Evolutionary conservation across 108 stramenopile species (phyloP).

Genomic region (Seminavis robusta): DNA sequence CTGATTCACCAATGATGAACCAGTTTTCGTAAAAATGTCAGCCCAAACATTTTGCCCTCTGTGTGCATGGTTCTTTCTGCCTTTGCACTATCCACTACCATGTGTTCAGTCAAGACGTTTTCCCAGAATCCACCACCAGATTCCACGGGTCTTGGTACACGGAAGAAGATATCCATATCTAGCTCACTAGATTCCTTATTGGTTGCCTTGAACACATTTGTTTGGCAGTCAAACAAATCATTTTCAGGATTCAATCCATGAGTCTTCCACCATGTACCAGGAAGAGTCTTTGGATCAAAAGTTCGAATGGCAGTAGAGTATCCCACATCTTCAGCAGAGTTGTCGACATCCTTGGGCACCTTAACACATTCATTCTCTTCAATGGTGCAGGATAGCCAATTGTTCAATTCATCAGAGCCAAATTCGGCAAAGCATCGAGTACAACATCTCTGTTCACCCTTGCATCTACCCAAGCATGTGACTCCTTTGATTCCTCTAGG

Average conservation of each 20-base stretch:
- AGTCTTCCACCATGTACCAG: constrained; percentile 94
- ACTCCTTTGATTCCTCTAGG: constrained; percentile 87
- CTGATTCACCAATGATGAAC: constrained; percentile 83
- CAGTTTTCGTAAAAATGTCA: constrained; percentile 92
- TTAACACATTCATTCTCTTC: constrained; percentile 89
- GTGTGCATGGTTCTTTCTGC: constrained; percentile 87
- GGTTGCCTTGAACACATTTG: constrained; percentile 74
- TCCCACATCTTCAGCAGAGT: constrained; percentile 67
- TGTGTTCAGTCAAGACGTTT: constrained; percentile 80
- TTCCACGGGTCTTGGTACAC: constrained; percentile 72
- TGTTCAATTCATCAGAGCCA: constrained; percentile 64
- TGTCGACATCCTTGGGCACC: constrained; percentile 76
- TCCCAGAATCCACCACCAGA: constrained; percentile 89
- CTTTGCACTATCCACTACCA: constrained; percentile 77
- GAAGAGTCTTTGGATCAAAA: constrained; percentile 75
- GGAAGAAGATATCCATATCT: constrained; percentile 86
- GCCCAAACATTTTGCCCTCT: constrained; percentile 91
- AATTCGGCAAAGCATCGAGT: constrained; percentile 86
- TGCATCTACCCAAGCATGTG: constrained; percentile 85
- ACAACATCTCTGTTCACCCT: constrained; percentile 86
- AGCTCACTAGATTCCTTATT: constrained; percentile 46
- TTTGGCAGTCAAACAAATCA: constrained; percentile 93
- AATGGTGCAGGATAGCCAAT: constrained; percentile 82
- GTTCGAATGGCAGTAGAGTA: constrained; percentile 38
- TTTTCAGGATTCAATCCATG: constrained; percentile 91